A percentile compares a stretch with the other conserved stretches of the same genome.
Conservation (phyloP, 2,329 filamentous ascomycete genomes). For the Trichoderma oligosporum region DNA sequence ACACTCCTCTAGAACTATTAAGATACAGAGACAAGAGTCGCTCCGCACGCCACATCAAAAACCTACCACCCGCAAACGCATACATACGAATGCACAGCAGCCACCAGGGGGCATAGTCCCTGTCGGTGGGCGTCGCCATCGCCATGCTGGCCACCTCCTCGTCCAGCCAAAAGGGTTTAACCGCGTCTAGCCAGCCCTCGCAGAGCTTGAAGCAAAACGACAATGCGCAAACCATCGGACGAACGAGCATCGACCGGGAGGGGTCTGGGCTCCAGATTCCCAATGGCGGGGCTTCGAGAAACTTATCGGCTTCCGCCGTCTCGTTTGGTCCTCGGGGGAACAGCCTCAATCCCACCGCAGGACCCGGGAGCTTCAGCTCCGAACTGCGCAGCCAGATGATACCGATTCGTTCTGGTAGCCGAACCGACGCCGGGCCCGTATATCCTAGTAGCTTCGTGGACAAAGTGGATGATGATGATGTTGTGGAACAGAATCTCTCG, state of each 20-base stretch:
- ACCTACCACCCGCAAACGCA: background rate
- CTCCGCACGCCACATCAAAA: background rate
- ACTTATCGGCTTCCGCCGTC: conserved; percentile 50
- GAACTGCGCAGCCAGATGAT: conserved; percentile 72
- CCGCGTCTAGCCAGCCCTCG: conserved; percentile 36
- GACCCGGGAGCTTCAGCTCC: conserved; percentile 82
- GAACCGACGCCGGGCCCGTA: conserved; percentile 35
- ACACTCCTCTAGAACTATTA: background rate
- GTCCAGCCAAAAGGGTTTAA: conserved; percentile 31
- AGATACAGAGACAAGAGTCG: background rate
- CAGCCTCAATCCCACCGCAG: conserved; percentile 66
- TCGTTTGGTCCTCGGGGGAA: conserved; percentile 64
- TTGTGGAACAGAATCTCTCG: conserved; percentile 69
- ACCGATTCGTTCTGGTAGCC: conserved; percentile 35
- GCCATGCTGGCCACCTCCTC: conserved; percentile 34
- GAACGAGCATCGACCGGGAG: conserved; percentile 54
- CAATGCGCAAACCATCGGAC: conserved; percentile 34
- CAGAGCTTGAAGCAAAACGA: conserved; percentile 34
- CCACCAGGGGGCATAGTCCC: conserved; percentile 38
- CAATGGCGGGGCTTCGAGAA: conserved; percentile 44
- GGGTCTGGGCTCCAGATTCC: conserved; percentile 47
- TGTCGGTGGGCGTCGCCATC: conserved; percentile 34
- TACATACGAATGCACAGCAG: conserved; percentile 37
- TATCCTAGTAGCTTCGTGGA: conserved; percentile 46
- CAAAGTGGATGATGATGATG: conserved; percentile 61